Percentiles rank a stretch among this genome's conserved stretches.
These are phyloP conservation scores for Kwoniella sp. DNA, from an alignment of 768 basidiomycete species.

Conservation along the genomic window DNA sequence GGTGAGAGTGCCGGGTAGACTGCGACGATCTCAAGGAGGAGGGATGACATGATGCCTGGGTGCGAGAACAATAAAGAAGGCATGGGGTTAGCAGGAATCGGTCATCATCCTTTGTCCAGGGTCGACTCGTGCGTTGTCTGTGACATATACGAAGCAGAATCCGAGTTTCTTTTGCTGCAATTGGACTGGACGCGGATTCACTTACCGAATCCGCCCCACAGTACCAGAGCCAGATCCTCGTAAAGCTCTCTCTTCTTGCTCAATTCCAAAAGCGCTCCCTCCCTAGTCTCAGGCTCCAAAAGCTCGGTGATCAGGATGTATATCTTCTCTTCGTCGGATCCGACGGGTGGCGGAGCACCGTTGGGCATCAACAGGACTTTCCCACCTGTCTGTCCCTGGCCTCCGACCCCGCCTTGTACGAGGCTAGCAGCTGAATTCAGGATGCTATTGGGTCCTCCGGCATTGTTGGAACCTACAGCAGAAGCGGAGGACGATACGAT, in stretches of 20 bases:
- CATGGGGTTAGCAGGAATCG: no score
- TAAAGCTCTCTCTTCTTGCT: conserved; percentile 99
- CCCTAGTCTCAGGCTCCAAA: conserved; percentile 66
- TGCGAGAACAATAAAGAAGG: background rate
- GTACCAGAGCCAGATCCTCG: conserved; percentile 92
- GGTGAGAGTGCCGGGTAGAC: conserved; percentile 96
- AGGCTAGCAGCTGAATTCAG: conserved; percentile 14
- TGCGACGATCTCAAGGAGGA: conserved; percentile 95
- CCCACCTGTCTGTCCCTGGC: conserved; percentile 17
- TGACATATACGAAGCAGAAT: no score
- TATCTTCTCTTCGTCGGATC: conserved; percentile 74
- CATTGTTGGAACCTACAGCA: background rate
- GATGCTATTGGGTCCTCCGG: background rate
- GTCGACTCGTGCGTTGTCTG: no score
- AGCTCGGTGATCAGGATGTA: conserved; percentile 73
- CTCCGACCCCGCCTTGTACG: conserved; percentile 7
- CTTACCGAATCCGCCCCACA: conserved; percentile 97
- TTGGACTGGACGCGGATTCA: conserved; percentile 4
- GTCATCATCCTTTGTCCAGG: background rate
- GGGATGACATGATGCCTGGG: conserved; percentile 92
- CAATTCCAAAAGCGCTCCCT: conserved; percentile 86
- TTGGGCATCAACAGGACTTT: conserved; percentile 52
- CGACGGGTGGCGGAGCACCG: conserved; percentile 45
- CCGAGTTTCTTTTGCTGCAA: background rate
- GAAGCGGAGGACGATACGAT: background rate